Base-by-base conservation (phyloP, 2,329 filamentous ascomycete genomes). In the Diaporthe caulivora region DNA sequence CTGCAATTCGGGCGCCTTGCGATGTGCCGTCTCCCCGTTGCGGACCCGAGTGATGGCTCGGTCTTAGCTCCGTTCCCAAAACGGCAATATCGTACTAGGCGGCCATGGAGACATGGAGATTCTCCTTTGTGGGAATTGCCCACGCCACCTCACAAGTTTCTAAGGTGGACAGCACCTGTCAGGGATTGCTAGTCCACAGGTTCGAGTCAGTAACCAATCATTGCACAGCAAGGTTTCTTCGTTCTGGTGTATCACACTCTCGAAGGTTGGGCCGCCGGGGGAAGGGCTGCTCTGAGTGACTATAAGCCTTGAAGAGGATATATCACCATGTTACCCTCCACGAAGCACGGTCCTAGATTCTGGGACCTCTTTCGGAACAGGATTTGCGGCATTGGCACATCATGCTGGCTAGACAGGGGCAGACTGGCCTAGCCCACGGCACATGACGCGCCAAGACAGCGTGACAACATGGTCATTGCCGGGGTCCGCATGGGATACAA, bases 41-140 rank as follows among this genome's bases (percentile, higher is more conserved):
- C 24, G 18, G 40, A 44, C 0, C 11, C 29, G 57, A 31, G 37
- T 44, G 58, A 21, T n/a, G 9, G 24, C 58, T 62, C 58, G 58
- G 58, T 31, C 18, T 24, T 44, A 29, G 24, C 58, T 62, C 58
- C 58, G 58, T 62, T 17, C 58, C 58, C 26, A 62, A 62, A 62
- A 62, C 40, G 58, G 58, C 24, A 62, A 62, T n/a, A 62, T 62
- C 40, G 18, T 13, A 31, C 58, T 62, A 37, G 37, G 24, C 26
- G 40, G 40, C 58, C n/a, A n/a, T n/a, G n/a, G n/a, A n/a, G n/a
- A 9, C 42, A 15, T 29, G 40, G 24, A 31, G 58, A 62, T 62
- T 62, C 58, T 62, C 58, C 58, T 44, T 47, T 47, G 58, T 62
- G 40, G 57, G 37, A 62, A 62, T 62, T 62, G 57, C 57, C 53